Conservation (phyloP, 345 rosid genomes). For the Zanthoxylum bungeanum region DNA sequence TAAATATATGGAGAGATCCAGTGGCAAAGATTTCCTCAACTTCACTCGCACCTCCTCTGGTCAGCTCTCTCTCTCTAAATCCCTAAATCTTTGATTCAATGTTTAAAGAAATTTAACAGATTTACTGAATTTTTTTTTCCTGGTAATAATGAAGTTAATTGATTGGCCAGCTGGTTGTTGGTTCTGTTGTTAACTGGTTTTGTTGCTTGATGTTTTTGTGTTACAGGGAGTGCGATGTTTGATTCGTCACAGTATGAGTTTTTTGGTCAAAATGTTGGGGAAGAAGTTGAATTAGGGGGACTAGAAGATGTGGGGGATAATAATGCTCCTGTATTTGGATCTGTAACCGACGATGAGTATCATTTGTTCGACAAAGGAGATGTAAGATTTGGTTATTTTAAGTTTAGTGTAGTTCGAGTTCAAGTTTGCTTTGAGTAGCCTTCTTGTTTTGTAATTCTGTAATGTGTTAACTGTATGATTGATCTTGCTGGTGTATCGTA, state of each 20-base stretch:
- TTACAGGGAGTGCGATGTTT: conserved; percentile 40
- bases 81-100: too few relatives aligned
- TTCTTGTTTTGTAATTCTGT: not conserved
- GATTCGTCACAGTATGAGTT: conserved; percentile 78
- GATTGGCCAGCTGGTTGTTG: not conserved
- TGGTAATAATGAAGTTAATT: not conserved
- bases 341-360: conserved; percentile 64
- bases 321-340: conserved; percentile 42
- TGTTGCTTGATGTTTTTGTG: conserved; percentile 4
- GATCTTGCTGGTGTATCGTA: not conserved
- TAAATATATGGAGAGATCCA: conserved; percentile 69
- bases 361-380: conserved; percentile 77
- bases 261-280: conserved; percentile 60
- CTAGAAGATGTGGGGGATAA: conserved; percentile 61
- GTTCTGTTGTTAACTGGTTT: conserved; percentile 4
- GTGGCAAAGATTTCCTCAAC: conserved; percentile 39
- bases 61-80: conserved; percentile 2
- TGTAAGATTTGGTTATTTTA: conserved; percentile 49
- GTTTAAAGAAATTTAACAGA: too few relatives aligned
- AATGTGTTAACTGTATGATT: not conserved
- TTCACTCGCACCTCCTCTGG: conserved; percentile 49
- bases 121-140: too few relatives aligned
- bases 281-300: conserved; percentile 67
- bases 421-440: too few relatives aligned
- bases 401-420: too few relatives aligned